Evolutionary conservation across 2,329 filamentous ascomycete genomes (phyloP), one percentile per base, ranked within the genome.

Genomic region (Lasiodiplodia gonubiensis): DNA sequence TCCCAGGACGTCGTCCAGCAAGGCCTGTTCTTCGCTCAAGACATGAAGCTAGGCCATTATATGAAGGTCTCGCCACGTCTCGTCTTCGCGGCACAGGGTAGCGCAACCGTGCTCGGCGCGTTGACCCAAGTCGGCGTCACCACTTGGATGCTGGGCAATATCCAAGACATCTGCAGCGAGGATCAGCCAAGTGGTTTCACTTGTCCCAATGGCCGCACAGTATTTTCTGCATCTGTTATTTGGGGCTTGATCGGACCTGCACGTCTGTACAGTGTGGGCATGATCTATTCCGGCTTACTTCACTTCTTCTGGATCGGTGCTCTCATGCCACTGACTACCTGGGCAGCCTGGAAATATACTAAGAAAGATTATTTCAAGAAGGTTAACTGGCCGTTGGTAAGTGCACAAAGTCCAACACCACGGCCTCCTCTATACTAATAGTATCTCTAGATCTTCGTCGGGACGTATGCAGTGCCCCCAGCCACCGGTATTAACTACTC

Each of bases 291-390:
- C 0, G 81, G 81, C 1, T 81, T 93, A 42, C 86, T 90, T 74
- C 92, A 85, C 82, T 92, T 91, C 80, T 93, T 88, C 86, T 83
- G 92, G 42, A 83, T 90, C 23, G 90, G 90, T 18, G 86, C 85
- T 49, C 64, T 87, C 4, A 79, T 88, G 0, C 90, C 80, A 82
- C 60, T 92, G 74, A 89, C 89, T 39, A 85, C 83, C 72, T 87
- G 84, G 6, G 78, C 85, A 14, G 86, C 92, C 89, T 75, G 81
- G 93, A 71, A 90, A 85, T 76, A 86, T 86, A 14, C 90, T 25
- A 52, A 52, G 33, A 67, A 61, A n/a, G 65, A 52, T 14, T 61
- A n/a, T 11, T 42, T 48, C 7, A 60, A 16, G 54, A 60, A 53
- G n/a, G 35, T 67, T 2, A 61, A 67, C 10, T 67, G 65, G 65